Conservation (phyloP, 2,329 filamentous ascomycete species). For the Fusarium pseudocircinatum region DNA sequence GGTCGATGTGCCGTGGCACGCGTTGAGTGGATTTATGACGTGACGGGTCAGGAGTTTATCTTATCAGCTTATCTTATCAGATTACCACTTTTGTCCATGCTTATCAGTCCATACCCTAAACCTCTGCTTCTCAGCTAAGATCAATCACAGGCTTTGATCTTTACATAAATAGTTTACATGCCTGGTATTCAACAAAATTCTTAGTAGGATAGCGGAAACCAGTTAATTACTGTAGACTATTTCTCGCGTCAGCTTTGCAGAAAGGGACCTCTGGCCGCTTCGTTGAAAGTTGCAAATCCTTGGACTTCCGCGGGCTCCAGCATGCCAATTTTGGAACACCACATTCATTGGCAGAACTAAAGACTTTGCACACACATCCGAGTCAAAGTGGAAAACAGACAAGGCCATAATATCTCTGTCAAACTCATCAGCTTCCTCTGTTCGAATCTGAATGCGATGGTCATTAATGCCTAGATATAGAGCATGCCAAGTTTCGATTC, state of each 20-base stretch:
- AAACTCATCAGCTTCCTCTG: no score
- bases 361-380: no score
- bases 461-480: not conserved
- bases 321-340: no score
- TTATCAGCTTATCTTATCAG: not conserved
- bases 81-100: accelerated
- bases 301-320: no score
- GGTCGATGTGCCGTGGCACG: not conserved
- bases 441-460: accelerated
- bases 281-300: no score
- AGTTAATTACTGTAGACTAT: no score
- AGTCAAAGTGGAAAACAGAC: no score
- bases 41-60: not conserved
- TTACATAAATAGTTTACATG: accelerated
- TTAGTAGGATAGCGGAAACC: no score
- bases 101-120: not conserved
- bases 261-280: no score
- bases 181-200: accelerated
- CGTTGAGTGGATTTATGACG: not conserved
- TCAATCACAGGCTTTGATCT: accelerated
- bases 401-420: no score
- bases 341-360: no score
- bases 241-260: no score
- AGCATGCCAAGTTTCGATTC: accelerated
- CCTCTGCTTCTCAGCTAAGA: not conserved